A percentile compares a stretch with the other conserved stretches of the same genome.
These are phyloP conservation scores for Penicillium canariense DNA, from an alignment of 495 filamentous ascomycete genomes.

Conservation along the genomic window DNA sequence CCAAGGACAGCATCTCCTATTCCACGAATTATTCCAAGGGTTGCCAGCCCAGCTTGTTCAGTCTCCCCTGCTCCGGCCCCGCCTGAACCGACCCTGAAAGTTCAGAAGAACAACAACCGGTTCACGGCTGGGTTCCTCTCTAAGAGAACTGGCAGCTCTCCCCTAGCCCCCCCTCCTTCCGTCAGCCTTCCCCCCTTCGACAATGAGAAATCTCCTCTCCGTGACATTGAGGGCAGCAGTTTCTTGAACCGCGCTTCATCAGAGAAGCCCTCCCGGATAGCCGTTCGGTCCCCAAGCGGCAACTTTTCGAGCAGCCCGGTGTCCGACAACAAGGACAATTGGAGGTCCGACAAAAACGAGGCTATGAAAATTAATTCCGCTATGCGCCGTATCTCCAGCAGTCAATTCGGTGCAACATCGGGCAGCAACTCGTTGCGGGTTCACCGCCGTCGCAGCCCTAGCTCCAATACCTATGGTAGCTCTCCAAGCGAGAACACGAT, in stretches of 20 bases:
- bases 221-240: slow-evolving; percentile 60
- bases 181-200: slow-evolving; percentile 57
- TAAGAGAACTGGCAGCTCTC: slow-evolving; percentile 67
- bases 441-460: slow-evolving; percentile 64
- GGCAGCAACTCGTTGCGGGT: slow-evolving; percentile 35
- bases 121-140: slow-evolving; percentile 91
- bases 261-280: slow-evolving; percentile 48
- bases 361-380: slow-evolving; percentile 60
- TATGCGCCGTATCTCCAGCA: slow-evolving; percentile 55
- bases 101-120: slow-evolving; percentile 63
- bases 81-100: slow-evolving; percentile 34
- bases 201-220: slow-evolving; percentile 64
- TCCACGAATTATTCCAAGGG: slow-evolving; percentile 43
- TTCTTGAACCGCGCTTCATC: slow-evolving; percentile 54
- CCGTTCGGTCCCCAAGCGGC: slow-evolving; percentile 49
- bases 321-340: slow-evolving; percentile 42
- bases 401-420: slow-evolving; percentile 27
- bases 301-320: slow-evolving; percentile 41
- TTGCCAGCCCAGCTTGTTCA: slow-evolving; percentile 29
- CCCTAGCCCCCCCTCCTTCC: slow-evolving; percentile 58
- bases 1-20: slow-evolving; percentile 45
- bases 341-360: slow-evolving; percentile 54
- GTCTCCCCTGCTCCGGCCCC: slow-evolving; percentile 33
- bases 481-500: slow-evolving; percentile 58
- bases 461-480: slow-evolving; percentile 49